Base-by-base conservation (phyloP, 192 early-diverging fungal species). In the Coemansia sp. region DNA sequence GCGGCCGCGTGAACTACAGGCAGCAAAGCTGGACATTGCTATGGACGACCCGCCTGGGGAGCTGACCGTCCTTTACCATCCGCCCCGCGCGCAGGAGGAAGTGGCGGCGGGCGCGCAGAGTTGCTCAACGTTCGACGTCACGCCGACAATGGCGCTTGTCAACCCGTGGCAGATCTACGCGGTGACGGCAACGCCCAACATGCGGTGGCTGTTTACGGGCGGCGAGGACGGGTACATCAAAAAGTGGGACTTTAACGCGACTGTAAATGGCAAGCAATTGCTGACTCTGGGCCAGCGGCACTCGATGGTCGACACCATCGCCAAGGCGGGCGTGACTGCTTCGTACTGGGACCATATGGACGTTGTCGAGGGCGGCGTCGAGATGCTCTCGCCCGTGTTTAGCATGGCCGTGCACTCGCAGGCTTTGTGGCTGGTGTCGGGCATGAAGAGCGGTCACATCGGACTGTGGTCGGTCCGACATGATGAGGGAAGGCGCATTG, bases 171-270 rank as follows among this genome's bases (percentile, higher is more conserved):
- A 89, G 35, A 87, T 95, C n/a, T 84, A 92, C 69, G 80, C 87
- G 11, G 67, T 90, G 46, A 84, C 88, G 0, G 87, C 88, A 1
- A 92, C 91, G 1, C 74, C 79, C 35, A 87, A 91, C 65, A 90
- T 88, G 84, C 87, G 89, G 29, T 94, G 92, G 92, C 69, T 93
- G n/a, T 87, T 92, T 25, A 94, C 89, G 24, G 93, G 92, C 24
- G 89, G 88, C 11, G 94, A 96, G 49, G 98, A 99, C 82, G 98
- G 97, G 59, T 96, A 92, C 75, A 89, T 99, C 49, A 85, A 94
- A 29, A 96, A 94, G 69, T 99, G 89, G 82, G 96, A 99, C 67
- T 95, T 97, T 67, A 87, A 89, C 62, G 88, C 88, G 15, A 89
- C 98, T 0, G 85, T 96, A 65, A 90, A 90, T 68, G 96, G 96